Evolutionary conservation across 208 protist species (phyloP).

Genomic region (Endotrypanum monterogeii): DNA sequence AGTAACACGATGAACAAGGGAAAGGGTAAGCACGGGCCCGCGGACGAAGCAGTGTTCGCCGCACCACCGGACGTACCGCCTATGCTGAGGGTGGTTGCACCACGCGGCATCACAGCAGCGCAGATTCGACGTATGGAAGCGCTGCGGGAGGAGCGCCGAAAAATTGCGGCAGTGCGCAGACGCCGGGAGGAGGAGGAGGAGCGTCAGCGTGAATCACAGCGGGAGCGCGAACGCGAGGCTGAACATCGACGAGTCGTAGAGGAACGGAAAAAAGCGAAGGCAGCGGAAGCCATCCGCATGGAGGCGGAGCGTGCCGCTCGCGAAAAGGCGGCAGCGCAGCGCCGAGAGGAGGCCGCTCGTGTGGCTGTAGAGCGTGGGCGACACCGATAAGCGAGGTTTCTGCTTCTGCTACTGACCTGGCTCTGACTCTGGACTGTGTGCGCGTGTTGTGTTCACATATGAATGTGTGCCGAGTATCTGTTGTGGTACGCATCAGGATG

Average conservation of each 20-base stretch:
- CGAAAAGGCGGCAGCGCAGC: conserved; percentile 36
- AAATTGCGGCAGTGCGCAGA: conserved; percentile 42
- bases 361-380: conserved; percentile 41
- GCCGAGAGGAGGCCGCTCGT: conserved; percentile 42
- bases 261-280: conserved; percentile 52
- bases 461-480: neutral
- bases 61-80: conserved; percentile 14
- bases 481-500: neutral
- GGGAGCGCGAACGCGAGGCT: conserved; percentile 57
- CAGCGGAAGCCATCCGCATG: conserved; percentile 34
- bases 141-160: conserved; percentile 52
- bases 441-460: neutral
- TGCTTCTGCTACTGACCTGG: neutral
- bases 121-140: conserved; percentile 50
- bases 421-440: neutral
- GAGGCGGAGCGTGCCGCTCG: conserved; percentile 31
- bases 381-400: conserved; percentile 1
- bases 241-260: conserved; percentile 53
- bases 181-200: conserved; percentile 56
- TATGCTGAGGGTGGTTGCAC: conserved; percentile 32
- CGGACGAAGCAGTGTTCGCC: neutral
- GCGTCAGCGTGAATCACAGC: conserved; percentile 45
- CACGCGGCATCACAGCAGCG: conserved; percentile 45
- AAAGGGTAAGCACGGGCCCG: neutral
- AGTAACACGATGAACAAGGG: neutral